Percentiles rank a stretch among this genome's conserved stretches.
phyloP scores from a whole-genome alignment of 1,139 yeast genomes.

The Kodamaea sp. region DNA sequence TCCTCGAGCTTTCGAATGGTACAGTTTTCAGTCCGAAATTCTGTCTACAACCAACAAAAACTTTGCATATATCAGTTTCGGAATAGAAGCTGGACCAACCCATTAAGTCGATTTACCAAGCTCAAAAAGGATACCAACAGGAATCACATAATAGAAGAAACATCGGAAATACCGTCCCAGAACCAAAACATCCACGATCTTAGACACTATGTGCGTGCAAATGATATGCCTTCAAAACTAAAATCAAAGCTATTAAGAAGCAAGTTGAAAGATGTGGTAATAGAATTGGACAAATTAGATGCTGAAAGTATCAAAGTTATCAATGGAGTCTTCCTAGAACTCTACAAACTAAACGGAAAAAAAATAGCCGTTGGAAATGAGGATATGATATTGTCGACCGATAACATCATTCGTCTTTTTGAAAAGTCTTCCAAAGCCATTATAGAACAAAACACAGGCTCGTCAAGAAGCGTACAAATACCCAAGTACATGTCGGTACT shows the following conservation, averaged over 20 bases:
- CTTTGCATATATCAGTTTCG: conserved; percentile 1
- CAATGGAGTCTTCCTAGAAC: conserved; percentile 23
- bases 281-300: conserved; percentile 7
- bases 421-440: conserved; percentile 19
- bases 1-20: conserved; percentile 2
- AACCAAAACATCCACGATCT: conserved; percentile 11
- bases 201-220: conserved; percentile 28
- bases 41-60: not conserved
- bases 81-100: conserved; percentile 20
- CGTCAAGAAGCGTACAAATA: conserved; percentile 9
- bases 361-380: conserved; percentile 4
- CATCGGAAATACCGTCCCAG: not conserved
- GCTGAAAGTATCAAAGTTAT: conserved; percentile 18
- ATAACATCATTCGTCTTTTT: conserved; percentile 20
- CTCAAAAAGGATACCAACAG: not conserved
- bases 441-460: conserved; percentile 2
- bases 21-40: conserved; percentile 1
- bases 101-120: conserved; percentile 20
- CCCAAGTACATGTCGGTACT: conserved; percentile 33
- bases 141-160: conserved; percentile 2
- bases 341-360: conserved; percentile 17
- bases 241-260: conserved; percentile 22
- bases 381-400: conserved; percentile 4
- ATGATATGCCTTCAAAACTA: conserved; percentile 26
- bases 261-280: conserved; percentile 22